Base-by-base conservation (phyloP, 352 stramenopile genomes). In the Pythium volutum region DNA sequence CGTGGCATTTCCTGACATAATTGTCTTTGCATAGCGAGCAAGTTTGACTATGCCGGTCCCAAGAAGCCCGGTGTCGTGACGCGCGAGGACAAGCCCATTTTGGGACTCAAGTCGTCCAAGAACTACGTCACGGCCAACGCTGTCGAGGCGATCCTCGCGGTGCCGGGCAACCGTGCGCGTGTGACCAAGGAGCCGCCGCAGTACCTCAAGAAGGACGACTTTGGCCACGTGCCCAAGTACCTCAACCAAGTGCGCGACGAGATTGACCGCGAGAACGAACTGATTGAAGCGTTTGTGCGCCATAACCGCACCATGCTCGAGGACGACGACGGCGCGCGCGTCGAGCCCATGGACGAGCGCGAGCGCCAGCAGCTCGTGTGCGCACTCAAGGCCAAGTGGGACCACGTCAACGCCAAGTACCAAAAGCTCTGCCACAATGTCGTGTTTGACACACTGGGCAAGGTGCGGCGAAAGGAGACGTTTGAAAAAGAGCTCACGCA, bases 341-440 rank as follows among this genome's bases (percentile, higher is more conserved):
- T 81, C 62, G 77, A 88, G 62, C 67, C 75, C 16, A 89, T 98
- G 75, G 80, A 95, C 54, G 93, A 98, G 59, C 62, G 69, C 38
- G 91, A 98, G 55, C 84, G 91, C 29, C 46, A 71, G 42, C 71
- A 89, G 36, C 76, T 98, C 48, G 79, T 98, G 29, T 71, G 97
- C 29, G 81, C 79, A 33, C 79, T 98, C 59, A 98, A 98, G 68
- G 80, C 79, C 36, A 96, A 97, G 71, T 98, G 94, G 93, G 92
- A 97, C 60, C 82, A 95, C 31, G 88, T 97, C 25, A 98, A 98
- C 65, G 55, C 66, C 34, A 88, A 97, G 69, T 98, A 98, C 73
- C 94, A 98, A 69, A 97, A 96, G 66, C 79, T 97, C 15, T 97
- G 89, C 53, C 94, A 98, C 74, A 94, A 97, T 59, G 88, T 97